Conservation (phyloP, 495 filamentous ascomycete genomes). For the Xylaria bambusicola region DNA sequence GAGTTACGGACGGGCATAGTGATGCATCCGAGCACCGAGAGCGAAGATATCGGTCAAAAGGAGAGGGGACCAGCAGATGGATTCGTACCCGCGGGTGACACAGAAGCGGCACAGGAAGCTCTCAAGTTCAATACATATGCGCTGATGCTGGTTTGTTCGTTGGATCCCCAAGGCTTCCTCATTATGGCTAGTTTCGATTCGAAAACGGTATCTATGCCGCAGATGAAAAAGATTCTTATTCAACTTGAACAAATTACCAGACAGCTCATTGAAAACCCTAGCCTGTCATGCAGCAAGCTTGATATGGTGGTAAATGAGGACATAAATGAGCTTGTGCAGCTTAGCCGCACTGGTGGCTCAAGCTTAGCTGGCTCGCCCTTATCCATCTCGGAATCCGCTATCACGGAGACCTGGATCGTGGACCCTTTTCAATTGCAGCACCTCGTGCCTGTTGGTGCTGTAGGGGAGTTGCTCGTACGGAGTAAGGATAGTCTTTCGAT, state of each 20-base stretch:
- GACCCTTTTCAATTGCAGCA: conserved; percentile 38
- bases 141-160: conserved; percentile 63
- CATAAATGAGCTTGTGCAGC: conserved; percentile 16
- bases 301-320: conserved; percentile 30
- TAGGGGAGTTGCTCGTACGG: conserved; percentile 48
- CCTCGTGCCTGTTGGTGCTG: conserved; percentile 43
- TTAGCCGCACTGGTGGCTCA: conserved; percentile 9
- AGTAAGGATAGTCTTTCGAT: conserved; percentile 24
- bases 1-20: conserved; percentile 54
- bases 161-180: conserved; percentile 57
- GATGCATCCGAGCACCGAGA: conserved; percentile 41
- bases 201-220: conserved; percentile 34
- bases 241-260: conserved; percentile 34
- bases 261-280: conserved; percentile 34
- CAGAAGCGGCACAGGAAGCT: conserved; percentile 61
- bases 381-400: conserved; percentile 2
- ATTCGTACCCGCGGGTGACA: conserved; percentile 49
- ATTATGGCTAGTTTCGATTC: conserved; percentile 66
- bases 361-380: conserved; percentile 11
- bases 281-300: conserved; percentile 29
- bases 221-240: conserved; percentile 35
- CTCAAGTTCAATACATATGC: conserved; percentile 70
- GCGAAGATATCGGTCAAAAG: conserved; percentile 26
- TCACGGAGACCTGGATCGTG: conserved; percentile 39
- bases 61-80: conserved; percentile 49